phyloP scores from a whole-genome alignment of 1,139 yeast genomes.

The Sporopachydermia cereana region DNA sequence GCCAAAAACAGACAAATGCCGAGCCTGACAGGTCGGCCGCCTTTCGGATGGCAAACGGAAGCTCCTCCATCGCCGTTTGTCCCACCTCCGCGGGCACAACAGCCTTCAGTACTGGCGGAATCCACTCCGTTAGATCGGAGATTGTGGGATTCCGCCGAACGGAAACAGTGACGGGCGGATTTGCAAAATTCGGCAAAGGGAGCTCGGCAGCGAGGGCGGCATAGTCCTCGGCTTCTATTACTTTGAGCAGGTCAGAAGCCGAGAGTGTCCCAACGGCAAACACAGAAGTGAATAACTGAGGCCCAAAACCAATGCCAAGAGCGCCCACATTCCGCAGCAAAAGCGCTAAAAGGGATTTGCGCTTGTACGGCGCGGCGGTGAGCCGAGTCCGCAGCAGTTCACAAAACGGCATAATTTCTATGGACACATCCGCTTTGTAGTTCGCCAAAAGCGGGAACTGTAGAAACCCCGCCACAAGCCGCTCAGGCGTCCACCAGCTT shows the following conservation, averaged over 20 bases:
- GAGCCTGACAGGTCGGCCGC: background rate
- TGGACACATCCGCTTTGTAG: background rate
- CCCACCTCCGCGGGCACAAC: background rate
- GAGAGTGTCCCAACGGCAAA: background rate
- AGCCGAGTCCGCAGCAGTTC: background rate
- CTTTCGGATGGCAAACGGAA: background rate
- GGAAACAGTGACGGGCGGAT: background rate
- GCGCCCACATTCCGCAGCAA: background rate
- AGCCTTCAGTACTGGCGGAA: background rate
- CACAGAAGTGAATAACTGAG: background rate
- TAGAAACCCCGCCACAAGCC: background rate
- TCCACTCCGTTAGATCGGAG: background rate
- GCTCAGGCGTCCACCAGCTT: background rate
- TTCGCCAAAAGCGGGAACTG: background rate
- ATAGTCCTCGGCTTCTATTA: background rate
- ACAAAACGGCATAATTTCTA: background rate
- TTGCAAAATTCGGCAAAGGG: background rate
- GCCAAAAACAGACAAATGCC: background rate
- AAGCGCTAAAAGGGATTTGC: background rate
- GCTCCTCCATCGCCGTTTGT: background rate
- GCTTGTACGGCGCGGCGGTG: background rate
- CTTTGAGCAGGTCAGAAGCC: background rate
- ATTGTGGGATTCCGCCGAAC: background rate
- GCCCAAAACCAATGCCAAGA: background rate
- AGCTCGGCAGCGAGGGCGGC: background rate